Conservation (phyloP, 495 filamentous ascomycete species). For the Penicillium waksmanii region DNA sequence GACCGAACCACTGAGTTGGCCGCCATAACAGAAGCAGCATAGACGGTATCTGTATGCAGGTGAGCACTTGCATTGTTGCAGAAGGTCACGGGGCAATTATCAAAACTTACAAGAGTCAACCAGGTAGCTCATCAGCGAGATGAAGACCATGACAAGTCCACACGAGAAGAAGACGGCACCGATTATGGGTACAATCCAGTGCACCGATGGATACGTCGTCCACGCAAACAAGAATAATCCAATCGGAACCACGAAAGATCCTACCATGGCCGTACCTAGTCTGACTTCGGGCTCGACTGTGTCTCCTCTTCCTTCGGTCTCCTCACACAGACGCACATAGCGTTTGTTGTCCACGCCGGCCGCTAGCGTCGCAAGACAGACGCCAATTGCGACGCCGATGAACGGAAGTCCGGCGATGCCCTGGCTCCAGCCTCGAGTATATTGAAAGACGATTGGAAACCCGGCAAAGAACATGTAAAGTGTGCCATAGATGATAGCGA, state of each 20-base stretch:
- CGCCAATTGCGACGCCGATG: conserved; percentile 72
- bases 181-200: conserved; percentile 74
- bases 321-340: conserved; percentile 57
- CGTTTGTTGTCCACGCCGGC: conserved; percentile 55
- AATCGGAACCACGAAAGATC: conserved; percentile 63
- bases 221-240: conserved; percentile 77
- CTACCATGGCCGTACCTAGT: conserved; percentile 27
- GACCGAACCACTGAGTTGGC: conserved; percentile 1
- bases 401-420: conserved; percentile 72
- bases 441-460: conserved; percentile 73
- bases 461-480: conserved; percentile 85
- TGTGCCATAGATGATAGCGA: conserved; percentile 66
- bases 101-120: not conserved
- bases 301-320: not conserved
- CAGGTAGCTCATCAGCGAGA: not conserved
- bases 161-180: conserved; percentile 22
- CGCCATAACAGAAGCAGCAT: not conserved
- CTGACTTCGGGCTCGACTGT: not conserved
- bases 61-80: not conserved
- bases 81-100: not conserved
- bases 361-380: conserved; percentile 20
- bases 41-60: not conserved
- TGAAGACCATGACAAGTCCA: not conserved
- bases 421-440: conserved; percentile 68
- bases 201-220: conserved; percentile 73